A percentile compares a stretch with the other conserved stretches of the same genome.
Conservation (phyloP, 2,329 filamentous ascomycete species). For the Aspergillus candidus region DNA sequence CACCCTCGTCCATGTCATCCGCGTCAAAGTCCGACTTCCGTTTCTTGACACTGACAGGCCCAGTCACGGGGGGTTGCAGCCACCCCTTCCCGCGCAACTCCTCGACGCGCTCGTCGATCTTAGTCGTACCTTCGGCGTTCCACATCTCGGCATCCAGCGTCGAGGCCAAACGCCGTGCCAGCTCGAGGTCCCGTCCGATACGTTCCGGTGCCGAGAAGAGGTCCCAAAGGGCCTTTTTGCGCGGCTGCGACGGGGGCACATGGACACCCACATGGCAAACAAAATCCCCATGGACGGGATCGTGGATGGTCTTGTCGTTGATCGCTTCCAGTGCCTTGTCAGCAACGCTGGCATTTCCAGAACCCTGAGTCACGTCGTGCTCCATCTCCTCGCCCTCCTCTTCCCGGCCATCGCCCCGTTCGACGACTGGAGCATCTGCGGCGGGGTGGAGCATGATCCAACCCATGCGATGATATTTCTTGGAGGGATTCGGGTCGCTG, state of each 20-base stretch:
- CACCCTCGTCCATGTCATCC: conserved; percentile 46
- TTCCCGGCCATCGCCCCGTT: conserved; percentile 68
- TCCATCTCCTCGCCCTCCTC: conserved; percentile 55
- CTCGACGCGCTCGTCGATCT: conserved; percentile 82
- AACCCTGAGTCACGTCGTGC: conserved; percentile 23
- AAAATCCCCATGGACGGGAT: conserved; percentile 89
- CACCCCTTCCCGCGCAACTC: conserved; percentile 69
- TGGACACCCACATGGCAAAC: conserved; percentile 96
- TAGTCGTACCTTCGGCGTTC: conserved; percentile 67
- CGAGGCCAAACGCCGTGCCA: conserved; percentile 73
- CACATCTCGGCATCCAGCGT: conserved; percentile 83
- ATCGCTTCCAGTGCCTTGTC: conserved; percentile 89
- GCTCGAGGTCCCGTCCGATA: conserved; percentile 78
- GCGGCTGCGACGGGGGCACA: conserved; percentile 73
- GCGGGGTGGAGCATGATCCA: conserved; percentile 94
- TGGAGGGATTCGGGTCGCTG: conserved; percentile 93
- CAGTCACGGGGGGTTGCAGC: conserved; percentile 58
- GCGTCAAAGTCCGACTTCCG: conserved; percentile 49
- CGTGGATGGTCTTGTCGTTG: conserved; percentile 95
- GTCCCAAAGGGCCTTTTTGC: conserved; percentile 96
- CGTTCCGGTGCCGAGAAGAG: conserved; percentile 91
- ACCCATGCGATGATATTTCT: conserved; percentile 94
- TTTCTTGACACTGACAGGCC: conserved; percentile 43
- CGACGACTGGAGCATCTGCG: conserved; percentile 60
- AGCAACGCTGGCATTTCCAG: conserved; percentile 43